Base-by-base conservation (phyloP, 345 rosid genomes). In the Corchorus olitorius region DNA sequence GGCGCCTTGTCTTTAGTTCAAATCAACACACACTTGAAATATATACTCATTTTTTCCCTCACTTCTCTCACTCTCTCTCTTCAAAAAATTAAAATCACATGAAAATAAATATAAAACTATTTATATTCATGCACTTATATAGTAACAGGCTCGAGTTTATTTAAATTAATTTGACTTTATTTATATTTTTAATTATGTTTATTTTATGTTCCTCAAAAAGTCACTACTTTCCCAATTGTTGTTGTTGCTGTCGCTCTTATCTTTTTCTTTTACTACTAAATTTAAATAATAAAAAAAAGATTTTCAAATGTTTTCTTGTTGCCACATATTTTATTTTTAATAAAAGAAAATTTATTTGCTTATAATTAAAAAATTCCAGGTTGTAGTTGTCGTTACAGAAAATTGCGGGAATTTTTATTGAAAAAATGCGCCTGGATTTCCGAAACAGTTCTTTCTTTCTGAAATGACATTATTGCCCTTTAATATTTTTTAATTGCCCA, bases 1-100 rank as follows among this genome's bases (percentile, higher is more conserved):
- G 80, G 87, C 78, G 85, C 76, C 84, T 72, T 82, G 87, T 83
- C 89, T 82, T 81, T 83, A 70, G 82, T 81, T 82, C 81, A 80
- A 79, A 78, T 75, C 78, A 75, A 80, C 77, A 75, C 72, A 48
- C 27, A 49, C 50, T 19, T 37, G 5, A 62, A 61, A 59, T 16
- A 22, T 48, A 68, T 48, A 67, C 12, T 20, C 54, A 15, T 15
- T 15, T 56, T 56, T 20, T 27, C 61, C 61, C 3, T 4, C 15
- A 4, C 55, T 9, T 8, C 48, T 8, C 48, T 45, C 48, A 5
- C n/a, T 16, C 46, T 63, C 67, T 66, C 37, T 12, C 34, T 13
- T 39, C 6, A 0, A 8, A 41, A 65, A 41, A 27, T 27, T 27
- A 65, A 65, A 65, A 5, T 27, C 65, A 60, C 65, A 43, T 43